phyloP scores from a whole-genome alignment of 2,329 filamentous ascomycete genomes.

The Colletotrichum sp. region DNA sequence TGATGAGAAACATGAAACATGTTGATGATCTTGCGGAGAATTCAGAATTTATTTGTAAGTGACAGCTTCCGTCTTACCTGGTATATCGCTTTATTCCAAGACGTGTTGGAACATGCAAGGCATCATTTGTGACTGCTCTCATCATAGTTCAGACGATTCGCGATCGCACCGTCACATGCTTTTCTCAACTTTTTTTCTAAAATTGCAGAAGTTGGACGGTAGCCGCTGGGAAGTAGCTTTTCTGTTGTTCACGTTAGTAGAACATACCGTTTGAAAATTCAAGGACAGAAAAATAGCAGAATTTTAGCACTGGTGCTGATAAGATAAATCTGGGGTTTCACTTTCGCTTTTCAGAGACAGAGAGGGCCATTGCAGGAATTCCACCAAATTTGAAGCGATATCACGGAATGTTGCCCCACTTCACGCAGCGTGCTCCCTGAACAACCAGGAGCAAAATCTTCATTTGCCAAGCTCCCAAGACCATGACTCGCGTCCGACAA shows the following conservation, averaged over 20 bases:
- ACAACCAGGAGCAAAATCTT: not conserved
- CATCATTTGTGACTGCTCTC: not conserved
- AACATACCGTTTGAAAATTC: not conserved
- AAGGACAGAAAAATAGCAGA: not conserved
- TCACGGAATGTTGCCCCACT: not conserved
- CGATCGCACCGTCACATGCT: not conserved
- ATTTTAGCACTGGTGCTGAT: not conserved
- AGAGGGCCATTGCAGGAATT: not conserved
- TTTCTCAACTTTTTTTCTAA: not conserved
- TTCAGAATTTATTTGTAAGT: not conserved
- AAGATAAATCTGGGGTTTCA: not conserved
- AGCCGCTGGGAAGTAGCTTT: not conserved
- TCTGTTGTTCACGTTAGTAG: not conserved
- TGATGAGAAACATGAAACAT: not conserved
- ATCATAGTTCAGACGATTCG: not conserved
- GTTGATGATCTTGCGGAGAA: not conserved
- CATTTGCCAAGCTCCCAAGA: not conserved
- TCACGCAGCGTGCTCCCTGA: not conserved
- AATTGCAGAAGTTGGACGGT: not conserved
- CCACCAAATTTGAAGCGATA: not conserved
- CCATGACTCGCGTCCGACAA: not conserved
- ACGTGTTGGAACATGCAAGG: not conserved
- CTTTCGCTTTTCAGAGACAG: not conserved
- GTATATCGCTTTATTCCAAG: not conserved
- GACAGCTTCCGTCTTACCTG: not conserved